Evolutionary conservation across 805 yeast species (phyloP).

Genomic region (Lipomyces spencermartinsiae): DNA sequence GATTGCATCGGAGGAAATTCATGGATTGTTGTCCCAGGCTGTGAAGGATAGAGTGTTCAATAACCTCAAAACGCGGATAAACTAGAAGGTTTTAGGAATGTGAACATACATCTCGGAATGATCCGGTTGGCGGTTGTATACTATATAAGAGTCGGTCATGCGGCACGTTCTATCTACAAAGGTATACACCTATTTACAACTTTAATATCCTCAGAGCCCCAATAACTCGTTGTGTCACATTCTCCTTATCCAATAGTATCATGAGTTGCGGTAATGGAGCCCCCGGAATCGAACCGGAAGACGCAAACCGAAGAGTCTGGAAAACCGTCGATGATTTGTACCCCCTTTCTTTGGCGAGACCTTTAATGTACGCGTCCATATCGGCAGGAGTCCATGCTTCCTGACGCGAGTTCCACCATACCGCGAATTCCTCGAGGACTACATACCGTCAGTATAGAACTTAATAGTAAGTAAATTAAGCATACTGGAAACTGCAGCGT

Average conservation of each 20-base stretch:
- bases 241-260: conserved; percentile 25
- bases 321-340: conserved; percentile 20
- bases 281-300: conserved; percentile 33
- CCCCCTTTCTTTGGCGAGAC: neutral
- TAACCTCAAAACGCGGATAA: conserved; percentile 21
- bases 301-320: conserved; percentile 34
- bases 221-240: conserved; percentile 16
- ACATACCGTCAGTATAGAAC: neutral
- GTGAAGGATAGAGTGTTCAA: conserved; percentile 39
- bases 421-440: conserved; percentile 17
- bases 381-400: neutral
- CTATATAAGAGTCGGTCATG: neutral
- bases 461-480: neutral
- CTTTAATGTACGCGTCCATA: conserved; percentile 15
- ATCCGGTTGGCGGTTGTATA: neutral
- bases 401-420: conserved; percentile 14
- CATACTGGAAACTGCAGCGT: conserved; percentile 15
- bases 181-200: conserved; percentile 1
- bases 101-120: neutral
- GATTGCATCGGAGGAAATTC: conserved; percentile 41
- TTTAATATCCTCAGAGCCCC: conserved; percentile 21
- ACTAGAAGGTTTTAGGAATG: neutral
- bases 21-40: conserved; percentile 41
- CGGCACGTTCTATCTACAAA: conserved; percentile 11
- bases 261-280: conserved; percentile 33